Percentiles rank a stretch among this genome's conserved stretches.
phyloP scores from a whole-genome alignment of 495 filamentous ascomycete genomes.

The Lepidopterella palustris region DNA sequence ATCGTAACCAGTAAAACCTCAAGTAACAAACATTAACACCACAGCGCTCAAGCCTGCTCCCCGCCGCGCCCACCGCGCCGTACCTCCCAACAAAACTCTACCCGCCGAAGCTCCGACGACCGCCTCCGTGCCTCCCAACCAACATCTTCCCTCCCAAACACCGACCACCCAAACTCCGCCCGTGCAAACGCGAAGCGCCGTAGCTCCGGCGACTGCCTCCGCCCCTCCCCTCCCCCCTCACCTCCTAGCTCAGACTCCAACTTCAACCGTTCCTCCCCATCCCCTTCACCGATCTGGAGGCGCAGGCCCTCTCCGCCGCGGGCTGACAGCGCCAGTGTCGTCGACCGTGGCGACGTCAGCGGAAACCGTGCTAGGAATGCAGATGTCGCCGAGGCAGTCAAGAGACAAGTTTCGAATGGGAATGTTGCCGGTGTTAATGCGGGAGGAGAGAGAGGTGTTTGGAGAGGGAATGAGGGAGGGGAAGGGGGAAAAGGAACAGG shows the following conservation, averaged over 20 bases:
- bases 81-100: not conserved
- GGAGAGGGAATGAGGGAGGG: not conserved
- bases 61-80: constrained; percentile 14
- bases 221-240: constrained; percentile 20
- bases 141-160: not conserved
- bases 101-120: not conserved
- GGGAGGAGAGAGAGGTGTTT: not conserved
- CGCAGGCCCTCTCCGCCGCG: constrained; percentile 26
- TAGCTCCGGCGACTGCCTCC: too few relatives aligned
- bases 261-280: constrained; percentile 7
- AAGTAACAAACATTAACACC: constrained; percentile 26
- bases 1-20: constrained; percentile 14
- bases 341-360: constrained; percentile 21
- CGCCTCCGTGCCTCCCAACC: not conserved
- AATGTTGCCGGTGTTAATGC: not conserved
- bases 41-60: constrained; percentile 19
- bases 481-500: constrained; percentile 13
- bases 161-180: not conserved
- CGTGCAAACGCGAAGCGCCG: too few relatives aligned
- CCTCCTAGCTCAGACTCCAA: constrained; percentile 15
- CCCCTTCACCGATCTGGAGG: constrained; percentile 22
- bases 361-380: constrained; percentile 17
- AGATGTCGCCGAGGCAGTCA: constrained; percentile 12
- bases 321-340: constrained; percentile 23
- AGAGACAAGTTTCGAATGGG: constrained; percentile 21